phyloP scores from a whole-genome alignment of 805 yeast genomes.

The Saturnispora serradocipensis region DNA sequence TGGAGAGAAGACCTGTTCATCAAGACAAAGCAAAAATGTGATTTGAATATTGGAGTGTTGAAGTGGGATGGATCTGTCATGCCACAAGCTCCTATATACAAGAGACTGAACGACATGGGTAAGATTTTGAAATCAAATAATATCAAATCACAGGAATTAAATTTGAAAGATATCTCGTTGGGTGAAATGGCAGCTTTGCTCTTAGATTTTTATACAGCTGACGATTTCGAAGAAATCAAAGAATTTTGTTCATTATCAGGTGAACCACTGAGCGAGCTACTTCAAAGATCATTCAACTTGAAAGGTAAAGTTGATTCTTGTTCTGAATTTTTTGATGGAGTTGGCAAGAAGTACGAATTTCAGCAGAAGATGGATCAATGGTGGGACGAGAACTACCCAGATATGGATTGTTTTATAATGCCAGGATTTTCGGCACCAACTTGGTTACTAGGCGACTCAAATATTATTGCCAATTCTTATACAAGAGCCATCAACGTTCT shows the following conservation, averaged over 20 bases:
- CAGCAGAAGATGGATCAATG: conserved; percentile 31
- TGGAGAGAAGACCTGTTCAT: conserved; percentile 30
- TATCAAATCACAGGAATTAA: conserved; percentile 12
- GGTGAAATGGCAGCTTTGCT: conserved; percentile 21
- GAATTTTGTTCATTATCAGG: conserved; percentile 20
- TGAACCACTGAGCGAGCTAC: conserved; percentile 22
- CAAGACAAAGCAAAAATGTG: conserved; percentile 12
- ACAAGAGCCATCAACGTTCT: conserved; percentile 46
- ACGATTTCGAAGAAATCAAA: conserved; percentile 21
- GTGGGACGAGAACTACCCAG: conserved; percentile 26
- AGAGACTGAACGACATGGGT: conserved; percentile 32
- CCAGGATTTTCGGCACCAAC: conserved; percentile 38
- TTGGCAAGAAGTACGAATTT: conserved; percentile 26
- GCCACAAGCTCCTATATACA: conserved; percentile 48
- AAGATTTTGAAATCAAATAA: conserved; percentile 13
- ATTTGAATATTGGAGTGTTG: conserved; percentile 39
- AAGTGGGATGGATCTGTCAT: conserved; percentile 35
- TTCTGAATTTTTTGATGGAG: conserved; percentile 33
- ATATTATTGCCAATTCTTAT: conserved; percentile 37
- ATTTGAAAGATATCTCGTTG: conserved; percentile 22
- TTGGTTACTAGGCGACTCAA: conserved; percentile 33
- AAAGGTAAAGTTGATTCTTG: conserved; percentile 15
- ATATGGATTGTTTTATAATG: conserved; percentile 39
- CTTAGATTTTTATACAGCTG: conserved; percentile 18
- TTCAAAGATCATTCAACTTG: conserved; percentile 14